Conservation (phyloP, 164 flowering plant species). For the Tetracentron sinense region DNA sequence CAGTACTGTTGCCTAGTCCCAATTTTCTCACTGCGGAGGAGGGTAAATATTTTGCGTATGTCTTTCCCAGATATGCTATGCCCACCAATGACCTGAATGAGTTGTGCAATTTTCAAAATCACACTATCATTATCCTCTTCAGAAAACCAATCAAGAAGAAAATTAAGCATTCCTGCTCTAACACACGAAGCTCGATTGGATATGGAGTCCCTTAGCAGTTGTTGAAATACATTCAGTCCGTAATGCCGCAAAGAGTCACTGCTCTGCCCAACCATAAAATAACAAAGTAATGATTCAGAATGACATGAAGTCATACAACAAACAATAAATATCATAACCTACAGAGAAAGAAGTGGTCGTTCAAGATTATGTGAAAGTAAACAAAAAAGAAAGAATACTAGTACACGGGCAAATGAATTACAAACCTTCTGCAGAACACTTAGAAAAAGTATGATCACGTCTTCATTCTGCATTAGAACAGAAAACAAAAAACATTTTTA, state of each 20-base stretch:
- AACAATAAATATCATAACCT: not conserved
- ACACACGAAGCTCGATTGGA: conserved; percentile 88
- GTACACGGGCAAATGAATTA: not conserved
- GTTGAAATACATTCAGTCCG: conserved; percentile 80
- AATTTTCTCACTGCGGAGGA: conserved; percentile 75
- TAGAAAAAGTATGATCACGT: conserved; percentile 78
- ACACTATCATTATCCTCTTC: conserved; percentile 55
- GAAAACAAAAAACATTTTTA: too few relatives aligned
- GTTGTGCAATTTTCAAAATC: conserved; percentile 60
- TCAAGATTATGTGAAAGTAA: not conserved
- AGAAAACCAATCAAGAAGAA: conserved; percentile 95
- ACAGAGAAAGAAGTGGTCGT: not conserved
- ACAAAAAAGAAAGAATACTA: conserved; percentile 7
- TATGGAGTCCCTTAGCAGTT: conserved; percentile 75
- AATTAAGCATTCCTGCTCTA: conserved; percentile 89
- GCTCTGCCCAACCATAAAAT: conserved; percentile 82
- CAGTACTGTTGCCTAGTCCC: conserved; percentile 51
- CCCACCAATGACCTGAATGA: conserved; percentile 90
- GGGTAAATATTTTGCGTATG: conserved; percentile 90
- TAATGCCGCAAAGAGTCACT: conserved; percentile 64
- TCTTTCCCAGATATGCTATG: conserved; percentile 98
- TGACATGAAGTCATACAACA: not conserved
- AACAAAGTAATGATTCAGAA: conserved; percentile 23
- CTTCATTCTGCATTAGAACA: conserved; percentile 75
- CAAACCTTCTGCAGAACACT: conserved; percentile 89